These are phyloP conservation scores for Aurifilum marmelostoma DNA, from an alignment of 2,329 filamentous ascomycete genomes.

Conservation along the genomic window DNA sequence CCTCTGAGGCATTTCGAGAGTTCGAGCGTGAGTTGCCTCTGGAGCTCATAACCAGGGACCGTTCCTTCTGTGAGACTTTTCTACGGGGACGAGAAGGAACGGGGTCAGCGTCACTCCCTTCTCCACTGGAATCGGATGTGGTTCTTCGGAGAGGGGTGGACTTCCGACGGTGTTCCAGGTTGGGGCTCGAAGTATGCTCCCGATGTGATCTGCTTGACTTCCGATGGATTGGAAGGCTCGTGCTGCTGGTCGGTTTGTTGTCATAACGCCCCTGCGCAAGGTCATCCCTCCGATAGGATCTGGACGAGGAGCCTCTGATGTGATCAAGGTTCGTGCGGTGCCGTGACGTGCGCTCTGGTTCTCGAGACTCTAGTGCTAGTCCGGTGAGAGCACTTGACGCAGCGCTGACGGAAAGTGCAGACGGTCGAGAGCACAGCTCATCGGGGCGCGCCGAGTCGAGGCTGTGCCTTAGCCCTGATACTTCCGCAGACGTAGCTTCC, in stretches of 20 bases:
- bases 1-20: conserved; percentile 34
- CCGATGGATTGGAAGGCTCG: conserved; percentile 29
- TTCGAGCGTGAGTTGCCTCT: conserved; percentile 22
- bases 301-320: conserved; percentile 14
- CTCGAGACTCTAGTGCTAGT: conserved; percentile 35
- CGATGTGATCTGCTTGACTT: conserved; percentile 28
- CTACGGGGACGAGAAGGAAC: conserved; percentile 20
- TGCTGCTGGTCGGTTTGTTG: conserved; percentile 33
- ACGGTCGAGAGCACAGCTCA: conserved; percentile 46
- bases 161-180: conserved; percentile 17
- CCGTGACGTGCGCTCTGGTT: conserved; percentile 19
- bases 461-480: conserved; percentile 36
- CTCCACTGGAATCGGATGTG: conserved; percentile 25
- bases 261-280: conserved; percentile 30
- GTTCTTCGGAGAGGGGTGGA: conserved; percentile 20
- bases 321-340: conserved; percentile 14
- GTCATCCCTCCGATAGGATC: conserved; percentile 22
- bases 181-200: conserved; percentile 20
- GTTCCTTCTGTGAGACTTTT: conserved; percentile 24
- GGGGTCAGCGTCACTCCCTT: conserved; percentile 23
- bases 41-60: conserved; percentile 5
- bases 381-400: conserved; percentile 58
- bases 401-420: conserved; percentile 57
- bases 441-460: conserved; percentile 43
- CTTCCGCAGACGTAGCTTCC: conserved; percentile 33